Conservation (phyloP, 164 flowering plant species). For the Saururus chinensis region DNA sequence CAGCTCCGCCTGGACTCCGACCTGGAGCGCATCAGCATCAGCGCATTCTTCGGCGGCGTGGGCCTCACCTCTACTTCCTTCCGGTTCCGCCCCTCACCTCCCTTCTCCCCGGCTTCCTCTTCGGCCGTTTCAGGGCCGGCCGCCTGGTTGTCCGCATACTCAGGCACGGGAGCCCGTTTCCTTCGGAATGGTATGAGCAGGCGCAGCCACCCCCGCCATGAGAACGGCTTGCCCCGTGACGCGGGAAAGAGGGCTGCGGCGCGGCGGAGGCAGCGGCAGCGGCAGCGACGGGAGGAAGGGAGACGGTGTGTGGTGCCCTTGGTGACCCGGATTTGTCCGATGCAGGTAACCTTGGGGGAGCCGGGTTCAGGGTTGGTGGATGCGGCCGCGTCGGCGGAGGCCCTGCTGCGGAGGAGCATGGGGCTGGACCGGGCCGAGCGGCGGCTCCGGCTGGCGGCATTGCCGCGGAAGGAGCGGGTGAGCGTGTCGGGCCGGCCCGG, state of each 20-base stretch:
- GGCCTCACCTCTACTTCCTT: background rate
- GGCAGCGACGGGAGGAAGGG: background rate
- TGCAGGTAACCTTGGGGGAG: conserved; percentile 70
- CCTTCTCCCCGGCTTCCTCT: background rate
- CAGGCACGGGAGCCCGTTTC: conserved; percentile 6
- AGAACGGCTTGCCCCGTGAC: background rate
- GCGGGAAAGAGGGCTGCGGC: conserved; percentile 11
- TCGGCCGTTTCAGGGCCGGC: background rate
- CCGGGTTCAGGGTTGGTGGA: conserved; percentile 52
- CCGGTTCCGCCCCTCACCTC: too few species aligned
- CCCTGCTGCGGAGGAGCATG: background rate
- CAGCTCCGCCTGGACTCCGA: conserved; percentile 60
- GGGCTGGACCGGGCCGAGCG: too few species aligned
- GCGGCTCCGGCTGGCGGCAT: background rate
- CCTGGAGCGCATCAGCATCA: conserved; percentile 81
- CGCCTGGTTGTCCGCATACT: conserved; percentile 8
- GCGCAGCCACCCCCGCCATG: background rate
- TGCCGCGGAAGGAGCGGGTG: background rate
- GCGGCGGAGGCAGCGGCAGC: conserved; percentile 3
- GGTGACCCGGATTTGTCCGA: conserved; percentile 49
- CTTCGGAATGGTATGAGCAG: background rate
- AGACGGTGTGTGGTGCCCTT: too few species aligned
- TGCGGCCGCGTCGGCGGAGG: conserved; percentile 4
- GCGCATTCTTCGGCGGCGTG: conserved; percentile 83
- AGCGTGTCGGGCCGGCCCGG: background rate